Conservation (phyloP, 257 asterid species). For the Nyctanthes arbortristis region DNA sequence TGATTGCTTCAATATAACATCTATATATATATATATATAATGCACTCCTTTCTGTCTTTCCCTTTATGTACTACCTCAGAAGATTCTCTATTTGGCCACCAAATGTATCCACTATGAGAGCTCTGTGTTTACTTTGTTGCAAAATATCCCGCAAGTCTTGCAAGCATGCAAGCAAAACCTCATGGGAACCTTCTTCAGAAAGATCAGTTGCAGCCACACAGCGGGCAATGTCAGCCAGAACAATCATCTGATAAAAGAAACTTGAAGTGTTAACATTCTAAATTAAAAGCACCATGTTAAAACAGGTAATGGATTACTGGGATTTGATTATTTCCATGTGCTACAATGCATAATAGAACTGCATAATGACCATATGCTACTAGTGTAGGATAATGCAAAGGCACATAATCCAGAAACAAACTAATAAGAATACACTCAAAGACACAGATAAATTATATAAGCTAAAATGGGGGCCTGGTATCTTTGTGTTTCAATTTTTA, state of each 20-base stretch:
- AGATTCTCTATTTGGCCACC: slow-evolving; percentile 87
- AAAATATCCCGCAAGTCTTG: slow-evolving; percentile 79
- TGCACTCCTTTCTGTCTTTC: slow-evolving; percentile 25
- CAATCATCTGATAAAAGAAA: slow-evolving; percentile 62
- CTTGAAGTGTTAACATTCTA: slow-evolving; percentile 24
- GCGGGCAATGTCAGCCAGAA: slow-evolving; percentile 86
- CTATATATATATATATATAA: slow-evolving; percentile 15
- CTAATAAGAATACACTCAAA: background rate
- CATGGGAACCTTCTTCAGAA: slow-evolving; percentile 72
- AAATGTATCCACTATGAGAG: slow-evolving; percentile 88
- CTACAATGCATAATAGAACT: slow-evolving; percentile 9
- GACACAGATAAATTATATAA: slow-evolving; percentile 3
- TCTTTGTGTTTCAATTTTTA: too few species aligned
- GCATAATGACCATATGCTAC: slow-evolving; percentile 13
- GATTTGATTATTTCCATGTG: background rate
- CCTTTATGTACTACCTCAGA: slow-evolving; percentile 55
- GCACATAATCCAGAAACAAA: background rate
- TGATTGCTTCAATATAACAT: slow-evolving; percentile 24
- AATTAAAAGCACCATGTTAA: slow-evolving; percentile 10
- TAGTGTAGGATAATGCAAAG: slow-evolving; percentile 18
- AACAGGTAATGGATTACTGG: background rate
- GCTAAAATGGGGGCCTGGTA: too few species aligned
- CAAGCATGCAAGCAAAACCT: slow-evolving; percentile 76
- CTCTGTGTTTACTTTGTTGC: slow-evolving; percentile 72
- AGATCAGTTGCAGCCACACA: slow-evolving; percentile 72